These are phyloP conservation scores for Aspergillus puulaauensis DNA, from an alignment of 2,329 filamentous ascomycete genomes.

Conservation along the genomic window DNA sequence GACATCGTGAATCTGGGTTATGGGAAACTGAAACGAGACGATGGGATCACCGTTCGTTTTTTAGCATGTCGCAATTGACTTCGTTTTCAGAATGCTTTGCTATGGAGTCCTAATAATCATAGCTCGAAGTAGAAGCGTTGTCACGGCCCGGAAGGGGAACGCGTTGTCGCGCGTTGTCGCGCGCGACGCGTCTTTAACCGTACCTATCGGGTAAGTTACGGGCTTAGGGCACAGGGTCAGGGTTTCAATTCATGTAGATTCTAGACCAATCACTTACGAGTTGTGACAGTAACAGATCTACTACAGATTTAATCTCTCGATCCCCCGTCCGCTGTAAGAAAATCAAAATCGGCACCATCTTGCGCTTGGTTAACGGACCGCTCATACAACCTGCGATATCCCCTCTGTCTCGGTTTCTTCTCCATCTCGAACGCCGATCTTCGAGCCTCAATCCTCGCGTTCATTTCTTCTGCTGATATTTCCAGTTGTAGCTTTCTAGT, in stretches of 20 bases:
- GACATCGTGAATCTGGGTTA: constrained; percentile 27
- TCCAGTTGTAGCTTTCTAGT: constrained; percentile 43
- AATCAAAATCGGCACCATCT: constrained; percentile 43
- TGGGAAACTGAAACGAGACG: constrained; percentile 5
- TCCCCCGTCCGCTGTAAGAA: constrained; percentile 30
- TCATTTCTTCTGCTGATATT: constrained; percentile 43
- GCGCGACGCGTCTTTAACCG: constrained; percentile 16
- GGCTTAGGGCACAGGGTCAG: constrained; percentile 35
- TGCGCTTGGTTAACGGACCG: constrained; percentile 45
- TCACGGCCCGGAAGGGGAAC: neutral
- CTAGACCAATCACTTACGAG: neutral
- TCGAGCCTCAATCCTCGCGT: constrained; percentile 32
- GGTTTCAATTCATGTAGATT: constrained; percentile 7
- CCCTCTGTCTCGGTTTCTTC: constrained; percentile 28
- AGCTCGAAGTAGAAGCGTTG: neutral
- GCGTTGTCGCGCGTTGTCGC: neutral
- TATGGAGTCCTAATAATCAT: neutral
- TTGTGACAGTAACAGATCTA: neutral
- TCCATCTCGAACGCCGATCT: neutral
- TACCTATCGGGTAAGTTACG: constrained; percentile 25
- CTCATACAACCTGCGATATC: constrained; percentile 44
- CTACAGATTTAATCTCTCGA: neutral
- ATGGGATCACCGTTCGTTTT: constrained; percentile 2
- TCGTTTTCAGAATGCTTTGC: neutral
- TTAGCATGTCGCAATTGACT: constrained; percentile 4